Evolutionary conservation across 768 basidiomycete species (phyloP).

Genomic region (Flagelloscypha sp.): DNA sequence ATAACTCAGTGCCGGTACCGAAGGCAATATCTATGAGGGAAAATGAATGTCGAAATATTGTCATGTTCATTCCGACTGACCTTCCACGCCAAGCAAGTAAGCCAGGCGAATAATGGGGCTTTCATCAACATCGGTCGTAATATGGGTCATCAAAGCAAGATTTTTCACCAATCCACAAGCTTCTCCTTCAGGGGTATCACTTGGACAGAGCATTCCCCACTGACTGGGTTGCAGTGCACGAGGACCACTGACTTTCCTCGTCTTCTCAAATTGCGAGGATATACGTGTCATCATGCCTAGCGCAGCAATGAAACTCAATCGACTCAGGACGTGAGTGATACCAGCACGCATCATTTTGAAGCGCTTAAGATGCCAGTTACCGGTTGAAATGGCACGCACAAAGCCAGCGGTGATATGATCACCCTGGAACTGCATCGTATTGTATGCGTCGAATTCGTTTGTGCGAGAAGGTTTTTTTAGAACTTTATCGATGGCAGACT

Average conservation of each 20-base stretch:
- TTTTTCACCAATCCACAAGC: slow-evolving; percentile 99
- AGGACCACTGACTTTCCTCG: slow-evolving; percentile 95
- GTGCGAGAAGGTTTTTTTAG: slow-evolving; percentile 94
- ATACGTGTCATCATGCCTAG: slow-evolving; percentile 99
- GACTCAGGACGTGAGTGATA: slow-evolving; percentile 93
- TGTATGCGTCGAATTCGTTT: slow-evolving; percentile 89
- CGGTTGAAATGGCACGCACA: slow-evolving; percentile 94
- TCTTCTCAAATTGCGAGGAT: slow-evolving; percentile 98
- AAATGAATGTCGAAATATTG: slow-evolving; percentile 11
- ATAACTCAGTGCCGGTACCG: slow-evolving; percentile 92
- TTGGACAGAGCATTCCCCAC: slow-evolving; percentile 98
- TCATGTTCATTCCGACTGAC: slow-evolving; percentile 29
- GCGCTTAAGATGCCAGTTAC: slow-evolving; percentile 97
- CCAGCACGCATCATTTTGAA: slow-evolving; percentile 99
- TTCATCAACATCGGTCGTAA: slow-evolving; percentile 97
- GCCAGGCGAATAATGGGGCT: slow-evolving; percentile 84
- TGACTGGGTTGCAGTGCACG: slow-evolving; percentile 95
- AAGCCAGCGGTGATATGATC: slow-evolving; percentile 95
- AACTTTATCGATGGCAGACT: slow-evolving; percentile 92
- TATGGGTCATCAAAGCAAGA: slow-evolving; percentile 97
- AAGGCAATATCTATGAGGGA: slow-evolving; percentile 68
- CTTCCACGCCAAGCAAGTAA: slow-evolving; percentile 96
- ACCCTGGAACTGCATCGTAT: slow-evolving; percentile 92
- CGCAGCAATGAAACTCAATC: slow-evolving; percentile 93
- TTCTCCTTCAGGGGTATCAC: slow-evolving; percentile 99